Evolutionary conservation across 306 rosid species (phyloP), one percentile per base, ranked within the genome.

Genomic region (Urtica urens): DNA sequence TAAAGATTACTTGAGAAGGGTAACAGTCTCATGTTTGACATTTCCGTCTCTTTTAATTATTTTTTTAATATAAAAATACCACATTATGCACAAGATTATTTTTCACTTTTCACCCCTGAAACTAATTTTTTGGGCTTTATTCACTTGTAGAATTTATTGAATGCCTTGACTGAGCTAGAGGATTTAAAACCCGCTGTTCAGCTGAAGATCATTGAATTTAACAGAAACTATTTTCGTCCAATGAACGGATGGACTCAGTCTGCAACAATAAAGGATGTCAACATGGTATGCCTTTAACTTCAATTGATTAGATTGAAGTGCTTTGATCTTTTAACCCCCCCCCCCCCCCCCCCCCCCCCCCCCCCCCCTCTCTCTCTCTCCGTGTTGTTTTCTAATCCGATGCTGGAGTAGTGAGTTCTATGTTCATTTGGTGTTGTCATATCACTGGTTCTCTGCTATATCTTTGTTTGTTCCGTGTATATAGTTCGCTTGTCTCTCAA

Each of bases 91-190:
- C n/a, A n/a, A n/a, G n/a, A n/a, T n/a, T n/a, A n/a, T n/a, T n/a
- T n/a, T n/a, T n/a, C n/a, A n/a, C n/a, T n/a, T n/a, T n/a, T n/a
- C n/a, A n/a, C n/a, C n/a, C n/a, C n/a, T n/a, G n/a, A n/a, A n/a
- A n/a, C n/a, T n/a, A n/a, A n/a, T n/a, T n/a, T n/a, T n/a, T n/a
- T n/a, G n/a, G n/a, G n/a, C n/a, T 59, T 56, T 22, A 10, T 46
- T 49, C 57, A 17, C 39, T 30, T 69, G 53, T 54, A 90, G 97
- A 74, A 59, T 67, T 57, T 84, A 65, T 49, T 90, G 49, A 40
- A 28, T 68, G 78, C 95, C 46, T 20, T 90, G 62, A 68, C 53
- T 63, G 97, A 90, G 69, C 77, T 90, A 63, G 97, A 90, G 76
- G 60, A 64, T 24, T 69, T 90, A 74, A 81, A 90, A 72, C 94